phyloP scores from a whole-genome alignment of 1,284 basidiomycete species.

The Trichosporon coremiiforme region DNA sequence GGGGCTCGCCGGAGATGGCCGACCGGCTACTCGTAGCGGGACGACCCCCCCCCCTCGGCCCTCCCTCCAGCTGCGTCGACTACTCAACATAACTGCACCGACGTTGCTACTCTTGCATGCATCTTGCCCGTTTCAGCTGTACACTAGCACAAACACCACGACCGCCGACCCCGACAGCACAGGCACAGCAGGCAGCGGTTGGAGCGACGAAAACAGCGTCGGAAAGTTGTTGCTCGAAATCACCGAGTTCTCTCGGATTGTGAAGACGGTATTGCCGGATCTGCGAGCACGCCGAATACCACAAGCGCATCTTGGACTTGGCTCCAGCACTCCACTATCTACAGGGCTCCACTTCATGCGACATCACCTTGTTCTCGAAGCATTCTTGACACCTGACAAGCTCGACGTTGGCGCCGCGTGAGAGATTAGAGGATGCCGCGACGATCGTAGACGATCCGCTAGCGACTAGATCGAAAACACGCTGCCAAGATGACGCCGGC shows the following conservation, averaged over 20 bases:
- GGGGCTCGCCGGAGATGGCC: constrained; percentile 12
- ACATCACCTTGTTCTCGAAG: not conserved
- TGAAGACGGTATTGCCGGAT: constrained; percentile 11
- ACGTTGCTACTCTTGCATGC: not conserved
- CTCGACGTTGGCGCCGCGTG: not conserved
- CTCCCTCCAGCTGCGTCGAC: not conserved
- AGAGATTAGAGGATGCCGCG: constrained; percentile 2
- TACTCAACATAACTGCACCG: not conserved
- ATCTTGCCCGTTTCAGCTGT: not conserved
- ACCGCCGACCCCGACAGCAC: not conserved
- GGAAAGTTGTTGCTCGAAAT: not conserved
- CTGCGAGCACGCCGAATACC: constrained; percentile 3
- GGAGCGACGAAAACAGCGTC: not conserved
- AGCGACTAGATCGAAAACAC: not conserved
- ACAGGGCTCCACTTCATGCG: not conserved
- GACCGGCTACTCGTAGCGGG: constrained; percentile 10
- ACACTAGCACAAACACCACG: not conserved
- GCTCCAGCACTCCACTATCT: not conserved
- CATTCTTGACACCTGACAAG: not conserved
- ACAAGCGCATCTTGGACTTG: not conserved
- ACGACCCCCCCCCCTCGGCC: too few species aligned
- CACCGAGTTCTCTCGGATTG: constrained; percentile 14
- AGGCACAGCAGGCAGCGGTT: not conserved
- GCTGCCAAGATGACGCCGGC: not conserved
- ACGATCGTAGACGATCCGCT: constrained; percentile 4